Conservation (phyloP, 2,329 filamentous ascomycete genomes). For the Pseudogymnoascus sp. region DNA sequence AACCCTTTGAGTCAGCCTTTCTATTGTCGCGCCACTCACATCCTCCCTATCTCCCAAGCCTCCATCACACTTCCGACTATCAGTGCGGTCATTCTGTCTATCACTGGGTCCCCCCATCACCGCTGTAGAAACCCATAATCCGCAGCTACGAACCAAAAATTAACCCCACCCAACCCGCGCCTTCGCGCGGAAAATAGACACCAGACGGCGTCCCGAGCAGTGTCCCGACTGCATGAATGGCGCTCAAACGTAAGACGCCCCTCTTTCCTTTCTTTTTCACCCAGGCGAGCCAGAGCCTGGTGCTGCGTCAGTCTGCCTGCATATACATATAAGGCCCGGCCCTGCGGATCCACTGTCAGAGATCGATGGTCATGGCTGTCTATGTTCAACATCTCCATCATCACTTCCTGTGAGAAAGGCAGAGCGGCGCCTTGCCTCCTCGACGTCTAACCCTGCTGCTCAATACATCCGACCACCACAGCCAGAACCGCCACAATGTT, state of each 20-base stretch:
- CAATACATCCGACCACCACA: background rate
- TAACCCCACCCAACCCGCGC: background rate
- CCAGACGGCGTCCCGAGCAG: background rate
- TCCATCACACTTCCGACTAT: background rate
- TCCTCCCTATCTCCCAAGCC: background rate
- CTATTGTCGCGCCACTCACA: background rate
- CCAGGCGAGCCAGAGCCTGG: background rate
- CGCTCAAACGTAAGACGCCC: background rate
- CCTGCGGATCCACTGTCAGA: background rate
- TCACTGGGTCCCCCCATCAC: background rate
- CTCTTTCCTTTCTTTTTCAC: slow-evolving; percentile 4
- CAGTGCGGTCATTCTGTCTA: background rate
- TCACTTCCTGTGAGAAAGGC: slow-evolving; percentile 3
- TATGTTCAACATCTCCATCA: slow-evolving; percentile 6
- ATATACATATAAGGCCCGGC: background rate
- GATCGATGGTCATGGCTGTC: background rate
- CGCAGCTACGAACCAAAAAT: background rate
- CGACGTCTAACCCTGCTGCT: background rate
- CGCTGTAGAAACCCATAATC: background rate
- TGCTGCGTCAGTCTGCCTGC: background rate
- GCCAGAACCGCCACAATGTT: background rate
- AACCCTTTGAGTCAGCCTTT: background rate
- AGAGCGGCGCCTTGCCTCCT: background rate
- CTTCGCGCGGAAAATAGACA: background rate
- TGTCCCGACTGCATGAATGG: background rate